phyloP scores from a whole-genome alignment of 768 basidiomycete species.

The Amanita brunnescens region DNA sequence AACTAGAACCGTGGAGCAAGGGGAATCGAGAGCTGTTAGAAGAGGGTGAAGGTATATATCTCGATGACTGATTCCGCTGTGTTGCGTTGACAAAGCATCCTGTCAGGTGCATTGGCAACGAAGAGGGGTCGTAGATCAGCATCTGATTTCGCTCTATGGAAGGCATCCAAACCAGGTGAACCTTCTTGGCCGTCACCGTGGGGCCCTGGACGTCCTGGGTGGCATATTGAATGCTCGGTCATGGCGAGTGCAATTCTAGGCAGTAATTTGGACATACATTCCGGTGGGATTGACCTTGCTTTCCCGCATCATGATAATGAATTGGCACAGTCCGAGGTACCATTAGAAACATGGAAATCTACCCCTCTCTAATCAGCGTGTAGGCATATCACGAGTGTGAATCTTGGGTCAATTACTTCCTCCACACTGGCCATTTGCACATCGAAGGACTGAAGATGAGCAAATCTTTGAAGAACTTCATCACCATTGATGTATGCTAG shows the following conservation, averaged over 20 bases:
- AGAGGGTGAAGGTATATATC: constrained; percentile 90
- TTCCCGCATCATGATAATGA: constrained; percentile 99
- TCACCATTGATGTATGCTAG: constrained; percentile 77
- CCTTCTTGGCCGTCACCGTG: constrained; percentile 95
- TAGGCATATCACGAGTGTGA: constrained; percentile 90
- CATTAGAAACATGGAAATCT: not conserved
- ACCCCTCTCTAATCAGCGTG: not conserved
- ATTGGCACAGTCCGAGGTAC: constrained; percentile 92
- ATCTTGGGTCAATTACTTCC: constrained; percentile 98
- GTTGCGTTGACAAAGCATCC: constrained; percentile 4
- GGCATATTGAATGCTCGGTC: constrained; percentile 99
- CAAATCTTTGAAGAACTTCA: constrained; percentile 98
- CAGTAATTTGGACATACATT: constrained; percentile 93
- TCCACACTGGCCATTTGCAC: constrained; percentile 97
- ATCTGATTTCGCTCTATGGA: constrained; percentile 97
- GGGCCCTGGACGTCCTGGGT: constrained; percentile 93
- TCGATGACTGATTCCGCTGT: not conserved
- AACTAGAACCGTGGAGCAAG: constrained; percentile 93
- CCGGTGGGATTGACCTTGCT: constrained; percentile 93
- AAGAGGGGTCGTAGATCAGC: constrained; percentile 64
- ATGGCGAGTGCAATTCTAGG: constrained; percentile 94
- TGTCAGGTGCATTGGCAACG: constrained; percentile 29
- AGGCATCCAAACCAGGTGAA: constrained; percentile 92
- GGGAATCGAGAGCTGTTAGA: constrained; percentile 84
- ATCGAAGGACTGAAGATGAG: constrained; percentile 99